Evolutionary conservation across 1,139 yeast genomes (phyloP).

Genomic region (Suhomyces ambrosiae): DNA sequence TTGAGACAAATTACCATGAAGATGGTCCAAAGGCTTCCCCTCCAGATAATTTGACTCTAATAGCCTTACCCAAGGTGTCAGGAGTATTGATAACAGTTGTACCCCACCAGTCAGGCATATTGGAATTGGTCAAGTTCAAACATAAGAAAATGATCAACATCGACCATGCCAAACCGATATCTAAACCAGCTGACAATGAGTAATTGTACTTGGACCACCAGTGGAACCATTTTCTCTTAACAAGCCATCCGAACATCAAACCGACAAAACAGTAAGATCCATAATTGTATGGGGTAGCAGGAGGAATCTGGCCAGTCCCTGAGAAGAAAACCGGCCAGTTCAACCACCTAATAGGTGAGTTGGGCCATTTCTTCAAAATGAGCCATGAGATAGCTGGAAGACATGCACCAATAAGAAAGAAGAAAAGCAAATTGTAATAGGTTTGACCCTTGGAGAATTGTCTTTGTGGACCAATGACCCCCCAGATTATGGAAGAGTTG

Average conservation of each 20-base stretch:
- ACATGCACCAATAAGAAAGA: slow-evolving; percentile 43
- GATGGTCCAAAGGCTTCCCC: slow-evolving; percentile 26
- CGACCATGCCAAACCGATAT: slow-evolving; percentile 56
- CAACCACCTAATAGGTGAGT: slow-evolving; percentile 45
- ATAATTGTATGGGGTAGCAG: slow-evolving; percentile 49
- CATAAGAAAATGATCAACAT: slow-evolving; percentile 51
- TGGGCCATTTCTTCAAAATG: slow-evolving; percentile 51
- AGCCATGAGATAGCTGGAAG: slow-evolving; percentile 48
- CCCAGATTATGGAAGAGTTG: slow-evolving; percentile 52
- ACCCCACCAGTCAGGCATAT: slow-evolving; percentile 64
- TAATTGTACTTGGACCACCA: slow-evolving; percentile 73
- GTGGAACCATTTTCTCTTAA: slow-evolving; percentile 45
- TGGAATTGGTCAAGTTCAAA: slow-evolving; percentile 30
- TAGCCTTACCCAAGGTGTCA: slow-evolving; percentile 18
- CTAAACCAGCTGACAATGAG: slow-evolving; percentile 59
- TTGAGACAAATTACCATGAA: slow-evolving; percentile 27
- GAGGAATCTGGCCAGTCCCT: slow-evolving; percentile 51
- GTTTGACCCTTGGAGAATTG: slow-evolving; percentile 42
- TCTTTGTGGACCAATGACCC: slow-evolving; percentile 46
- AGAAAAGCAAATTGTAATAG: slow-evolving; percentile 42
- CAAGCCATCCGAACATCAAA: slow-evolving; percentile 33
- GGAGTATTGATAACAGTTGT: slow-evolving; percentile 36
- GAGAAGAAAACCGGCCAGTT: slow-evolving; percentile 53
- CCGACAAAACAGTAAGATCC: slow-evolving; percentile 44
- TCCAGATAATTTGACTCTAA: slow-evolving; percentile 14